Evolutionary conservation across 2,329 filamentous ascomycete species (phyloP).

Genomic region (Ceratocystis eucalypticola): DNA sequence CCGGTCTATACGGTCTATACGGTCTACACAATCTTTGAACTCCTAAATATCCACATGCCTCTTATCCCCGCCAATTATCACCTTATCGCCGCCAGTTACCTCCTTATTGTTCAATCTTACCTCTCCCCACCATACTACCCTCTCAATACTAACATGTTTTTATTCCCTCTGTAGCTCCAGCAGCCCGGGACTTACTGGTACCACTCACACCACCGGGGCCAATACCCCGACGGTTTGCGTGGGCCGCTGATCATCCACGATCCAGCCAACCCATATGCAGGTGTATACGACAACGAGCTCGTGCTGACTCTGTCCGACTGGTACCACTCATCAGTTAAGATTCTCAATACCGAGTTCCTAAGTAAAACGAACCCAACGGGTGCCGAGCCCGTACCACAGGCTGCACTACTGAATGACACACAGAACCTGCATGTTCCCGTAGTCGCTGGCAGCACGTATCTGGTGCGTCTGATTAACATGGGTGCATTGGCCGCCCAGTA

Average conservation of each 20-base stretch:
- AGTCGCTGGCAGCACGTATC: slow-evolving; percentile 54
- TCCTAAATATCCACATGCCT: too few species aligned
- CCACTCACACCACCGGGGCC: slow-evolving; percentile 52
- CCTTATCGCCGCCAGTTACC: too few species aligned
- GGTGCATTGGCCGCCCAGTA: slow-evolving; percentile 58
- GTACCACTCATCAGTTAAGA: slow-evolving; percentile 49
- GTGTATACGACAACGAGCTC: slow-evolving; percentile 48
- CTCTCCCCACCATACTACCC: neutral
- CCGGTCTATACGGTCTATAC: too few species aligned
- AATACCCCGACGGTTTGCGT: slow-evolving; percentile 58
- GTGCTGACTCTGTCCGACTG: slow-evolving; percentile 54
- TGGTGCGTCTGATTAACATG: slow-evolving; percentile 59
- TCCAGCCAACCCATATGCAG: slow-evolving; percentile 42
- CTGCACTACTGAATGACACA: slow-evolving; percentile 59
- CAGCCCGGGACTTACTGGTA: slow-evolving; percentile 73
- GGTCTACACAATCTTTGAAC: too few species aligned
- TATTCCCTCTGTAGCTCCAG: slow-evolving; percentile 23
- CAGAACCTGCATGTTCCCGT: slow-evolving; percentile 46
- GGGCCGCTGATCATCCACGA: slow-evolving; percentile 53
- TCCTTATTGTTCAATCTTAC: too few species aligned
- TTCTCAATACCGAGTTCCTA: slow-evolving; percentile 37
- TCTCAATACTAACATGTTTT: neutral
- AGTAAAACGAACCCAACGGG: slow-evolving; percentile 42
- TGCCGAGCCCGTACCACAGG: slow-evolving; percentile 53
- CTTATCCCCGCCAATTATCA: too few species aligned